Conservation (phyloP, 148 eudicot species). For the Rhododendron henanense region DNA sequence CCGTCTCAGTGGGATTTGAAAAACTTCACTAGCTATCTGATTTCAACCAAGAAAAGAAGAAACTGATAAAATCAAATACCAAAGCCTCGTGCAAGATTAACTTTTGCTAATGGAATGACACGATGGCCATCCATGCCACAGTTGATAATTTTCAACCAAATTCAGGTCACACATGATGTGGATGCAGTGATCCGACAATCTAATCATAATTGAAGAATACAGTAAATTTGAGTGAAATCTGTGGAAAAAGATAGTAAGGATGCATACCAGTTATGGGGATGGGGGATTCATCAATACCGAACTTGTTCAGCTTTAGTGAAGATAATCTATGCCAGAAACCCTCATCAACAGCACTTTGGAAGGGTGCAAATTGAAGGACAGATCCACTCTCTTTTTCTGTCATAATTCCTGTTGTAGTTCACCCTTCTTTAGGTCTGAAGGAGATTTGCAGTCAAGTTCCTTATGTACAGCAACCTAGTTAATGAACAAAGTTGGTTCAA, state of each 20-base stretch:
- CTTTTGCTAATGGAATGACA: not conserved
- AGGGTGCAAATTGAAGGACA: conserved; percentile 55
- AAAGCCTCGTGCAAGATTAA: not conserved
- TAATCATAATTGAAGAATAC: not conserved
- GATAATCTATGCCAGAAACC: conserved; percentile 92
- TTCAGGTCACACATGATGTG: not conserved
- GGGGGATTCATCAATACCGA: conserved; percentile 79
- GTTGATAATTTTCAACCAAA: not conserved
- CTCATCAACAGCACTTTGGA: conserved; percentile 73
- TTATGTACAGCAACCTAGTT: not conserved
- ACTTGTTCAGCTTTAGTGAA: conserved; percentile 78
- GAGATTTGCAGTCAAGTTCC: not conserved
- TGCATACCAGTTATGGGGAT: conserved; percentile 59
- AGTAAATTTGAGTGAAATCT: not conserved
- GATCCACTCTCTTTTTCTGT: conserved; percentile 25
- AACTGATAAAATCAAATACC: not conserved
- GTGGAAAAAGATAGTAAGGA: not conserved
- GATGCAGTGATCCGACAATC: not conserved
- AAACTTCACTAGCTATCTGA: not conserved
- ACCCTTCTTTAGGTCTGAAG: conserved; percentile 3
- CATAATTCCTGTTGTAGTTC: conserved; percentile 17
- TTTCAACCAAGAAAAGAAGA: not conserved
- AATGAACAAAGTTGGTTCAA: not conserved
- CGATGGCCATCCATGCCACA: not conserved
- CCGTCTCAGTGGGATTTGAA: not conserved